Evolutionary conservation across 2,329 filamentous ascomycete genomes (phyloP).

Genomic region (Cryphonectria parasitica): DNA sequence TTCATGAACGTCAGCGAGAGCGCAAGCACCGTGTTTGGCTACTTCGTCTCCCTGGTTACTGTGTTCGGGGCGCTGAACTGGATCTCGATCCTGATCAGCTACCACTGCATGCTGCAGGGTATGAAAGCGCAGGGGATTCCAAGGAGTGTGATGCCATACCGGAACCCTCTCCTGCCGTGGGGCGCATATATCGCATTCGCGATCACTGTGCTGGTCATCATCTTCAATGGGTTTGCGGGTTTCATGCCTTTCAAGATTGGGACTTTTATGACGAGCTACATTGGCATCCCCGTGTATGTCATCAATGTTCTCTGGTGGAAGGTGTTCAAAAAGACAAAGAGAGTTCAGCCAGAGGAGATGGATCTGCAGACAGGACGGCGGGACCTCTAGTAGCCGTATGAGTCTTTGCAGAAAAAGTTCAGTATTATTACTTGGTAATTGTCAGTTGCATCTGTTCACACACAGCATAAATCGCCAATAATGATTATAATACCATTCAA

Average conservation of each 20-base stretch:
- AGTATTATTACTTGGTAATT: background rate
- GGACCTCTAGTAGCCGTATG: background rate
- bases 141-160: constrained; percentile 42
- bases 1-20: constrained; percentile 38
- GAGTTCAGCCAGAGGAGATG: constrained; percentile 53
- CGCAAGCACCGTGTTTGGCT: constrained; percentile 41
- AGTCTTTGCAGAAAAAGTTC: background rate
- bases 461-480: no score
- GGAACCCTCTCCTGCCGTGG: constrained; percentile 44
- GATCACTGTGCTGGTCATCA: constrained; percentile 51
- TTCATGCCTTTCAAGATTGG: constrained; percentile 56
- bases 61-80: constrained; percentile 50
- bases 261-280: constrained; percentile 64
- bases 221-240: constrained; percentile 56
- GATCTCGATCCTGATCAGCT: constrained; percentile 45
- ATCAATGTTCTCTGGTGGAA: constrained; percentile 70
- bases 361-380: constrained; percentile 47
- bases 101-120: constrained; percentile 44
- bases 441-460: no score
- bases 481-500: no score
- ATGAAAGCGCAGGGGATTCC: constrained; percentile 44
- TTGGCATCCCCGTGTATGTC: constrained; percentile 46
- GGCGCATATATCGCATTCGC: constrained; percentile 42
- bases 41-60: constrained; percentile 47
- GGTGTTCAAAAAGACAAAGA: constrained; percentile 59